phyloP scores from a whole-genome alignment of 1,284 basidiomycete species.

The Blastosporella zonata region DNA sequence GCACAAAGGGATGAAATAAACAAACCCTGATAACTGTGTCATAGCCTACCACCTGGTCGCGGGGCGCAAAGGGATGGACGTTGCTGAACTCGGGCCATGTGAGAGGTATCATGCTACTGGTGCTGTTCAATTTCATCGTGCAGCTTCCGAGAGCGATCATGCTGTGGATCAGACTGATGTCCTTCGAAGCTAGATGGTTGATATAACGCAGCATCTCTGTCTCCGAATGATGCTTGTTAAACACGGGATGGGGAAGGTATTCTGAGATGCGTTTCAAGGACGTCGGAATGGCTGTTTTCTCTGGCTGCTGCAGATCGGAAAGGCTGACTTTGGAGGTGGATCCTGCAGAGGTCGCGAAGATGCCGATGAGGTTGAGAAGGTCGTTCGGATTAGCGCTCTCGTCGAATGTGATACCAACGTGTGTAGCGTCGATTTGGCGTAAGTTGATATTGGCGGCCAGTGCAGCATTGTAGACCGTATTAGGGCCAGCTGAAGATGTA shows the following conservation, averaged over 20 bases:
- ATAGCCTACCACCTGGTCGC: constrained; percentile 90
- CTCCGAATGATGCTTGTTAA: constrained; percentile 95
- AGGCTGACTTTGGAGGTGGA: constrained; percentile 42
- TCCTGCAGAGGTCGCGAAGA: constrained; percentile 64
- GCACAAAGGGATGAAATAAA: constrained; percentile 1
- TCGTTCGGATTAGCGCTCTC: constrained; percentile 83
- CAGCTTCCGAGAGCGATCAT: constrained; percentile 98
- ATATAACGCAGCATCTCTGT: constrained; percentile 98
- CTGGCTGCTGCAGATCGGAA: constrained; percentile 40
- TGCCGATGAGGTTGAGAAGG: constrained; percentile 76
- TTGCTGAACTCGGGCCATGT: constrained; percentile 91
- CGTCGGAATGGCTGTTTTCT: constrained; percentile 47
- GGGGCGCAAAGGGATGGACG: constrained; percentile 92
- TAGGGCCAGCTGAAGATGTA: constrained; percentile 59
- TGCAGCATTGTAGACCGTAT: constrained; percentile 71
- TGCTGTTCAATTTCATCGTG: constrained; percentile 97
- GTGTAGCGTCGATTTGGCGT: constrained; percentile 72
- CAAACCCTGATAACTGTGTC: constrained; percentile 72
- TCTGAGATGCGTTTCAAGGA: constrained; percentile 68
- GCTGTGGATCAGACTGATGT: constrained; percentile 90
- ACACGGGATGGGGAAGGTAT: constrained; percentile 86
- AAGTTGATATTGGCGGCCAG: constrained; percentile 79
- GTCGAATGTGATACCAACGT: constrained; percentile 89
- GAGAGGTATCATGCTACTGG: constrained; percentile 94
- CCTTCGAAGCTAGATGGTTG: constrained; percentile 90